Evolutionary conservation across 768 basidiomycete genomes (phyloP).

Genomic region (Serpula lacrymans): DNA sequence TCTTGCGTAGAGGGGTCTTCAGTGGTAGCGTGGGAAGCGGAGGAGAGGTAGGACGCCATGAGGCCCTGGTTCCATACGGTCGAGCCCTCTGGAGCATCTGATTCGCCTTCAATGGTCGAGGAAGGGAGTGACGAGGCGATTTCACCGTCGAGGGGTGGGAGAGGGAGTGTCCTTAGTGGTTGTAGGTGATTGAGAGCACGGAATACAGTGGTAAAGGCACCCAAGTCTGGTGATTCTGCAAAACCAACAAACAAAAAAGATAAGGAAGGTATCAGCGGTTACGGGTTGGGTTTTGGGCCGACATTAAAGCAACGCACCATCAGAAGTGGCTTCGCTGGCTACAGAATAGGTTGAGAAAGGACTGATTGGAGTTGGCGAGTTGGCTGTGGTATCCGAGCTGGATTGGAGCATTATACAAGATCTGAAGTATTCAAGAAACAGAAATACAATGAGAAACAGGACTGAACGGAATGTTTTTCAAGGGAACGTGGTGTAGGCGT

Average conservation of each 20-base stretch:
- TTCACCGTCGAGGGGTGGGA: constrained; percentile 21
- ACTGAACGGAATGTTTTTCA: neutral
- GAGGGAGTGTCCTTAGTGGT: constrained; percentile 38
- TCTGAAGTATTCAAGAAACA: neutral
- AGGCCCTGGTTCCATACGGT: constrained; percentile 64
- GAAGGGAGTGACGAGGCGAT: constrained; percentile 25
- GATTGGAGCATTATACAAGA: constrained; percentile 25
- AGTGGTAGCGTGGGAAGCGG: constrained; percentile 21
- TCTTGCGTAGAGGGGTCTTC: constrained; percentile 4
- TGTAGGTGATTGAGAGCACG: constrained; percentile 61
- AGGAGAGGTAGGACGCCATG: constrained; percentile 55
- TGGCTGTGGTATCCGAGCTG: constrained; percentile 32
- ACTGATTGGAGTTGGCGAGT: constrained; percentile 32
- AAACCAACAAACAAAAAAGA: constrained; percentile 1
- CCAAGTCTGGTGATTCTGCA: constrained; percentile 66
- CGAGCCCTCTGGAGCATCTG: constrained; percentile 40
- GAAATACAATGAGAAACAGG: neutral
- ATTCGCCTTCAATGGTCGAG: constrained; percentile 24
- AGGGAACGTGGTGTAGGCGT: constrained; percentile 8
- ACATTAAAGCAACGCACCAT: constrained; percentile 30
- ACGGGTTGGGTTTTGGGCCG: neutral
- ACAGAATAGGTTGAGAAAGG: constrained; percentile 37
- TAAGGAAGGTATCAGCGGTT: constrained; percentile 5
- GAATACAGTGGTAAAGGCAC: constrained; percentile 67
- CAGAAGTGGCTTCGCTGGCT: constrained; percentile 51